A percentile compares a stretch with the other conserved stretches of the same genome.
Conservation (phyloP, 164 flowering plant genomes). For the Stephania japonica region DNA sequence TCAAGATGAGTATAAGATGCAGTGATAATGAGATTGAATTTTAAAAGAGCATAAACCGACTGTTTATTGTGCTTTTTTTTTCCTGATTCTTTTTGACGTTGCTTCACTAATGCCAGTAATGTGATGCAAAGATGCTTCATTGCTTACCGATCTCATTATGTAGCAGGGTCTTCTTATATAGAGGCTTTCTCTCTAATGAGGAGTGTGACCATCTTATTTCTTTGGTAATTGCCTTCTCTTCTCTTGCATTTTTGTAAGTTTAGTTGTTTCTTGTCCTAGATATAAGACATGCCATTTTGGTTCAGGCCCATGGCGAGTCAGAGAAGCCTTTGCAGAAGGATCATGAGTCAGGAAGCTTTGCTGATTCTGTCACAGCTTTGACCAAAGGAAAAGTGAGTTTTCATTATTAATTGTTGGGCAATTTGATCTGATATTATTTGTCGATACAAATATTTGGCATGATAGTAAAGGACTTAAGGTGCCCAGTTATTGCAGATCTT, state of each 20-base stretch:
- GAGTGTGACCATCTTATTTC: conserved; percentile 76
- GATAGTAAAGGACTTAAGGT: too few species aligned
- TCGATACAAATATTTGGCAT: too few species aligned
- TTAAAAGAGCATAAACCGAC: background rate
- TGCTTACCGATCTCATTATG: conserved; percentile 17
- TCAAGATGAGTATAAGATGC: background rate
- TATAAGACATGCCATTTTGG: conserved; percentile 11
- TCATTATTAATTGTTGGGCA: too few species aligned
- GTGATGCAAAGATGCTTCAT: background rate
- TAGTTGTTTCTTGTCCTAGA: background rate
- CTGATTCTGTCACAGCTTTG: conserved; percentile 20
- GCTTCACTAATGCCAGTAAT: background rate
- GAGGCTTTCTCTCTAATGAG: conserved; percentile 60
- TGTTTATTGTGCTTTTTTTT: background rate
- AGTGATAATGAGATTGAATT: background rate
- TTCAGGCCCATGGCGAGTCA: conserved; percentile 19
- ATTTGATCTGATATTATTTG: too few species aligned
- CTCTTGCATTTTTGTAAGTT: conserved; percentile 25
- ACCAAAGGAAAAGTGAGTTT: conserved; percentile 21
- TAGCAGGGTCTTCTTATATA: conserved; percentile 69
- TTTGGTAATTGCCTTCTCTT: conserved; percentile 38
- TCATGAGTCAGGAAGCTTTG: conserved; percentile 4
- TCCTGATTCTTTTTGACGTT: background rate
- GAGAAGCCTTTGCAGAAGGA: conserved; percentile 12
- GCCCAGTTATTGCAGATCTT: too few species aligned